Base-by-base conservation (phyloP, 2,329 filamentous ascomycete species). In the Aspergillus cejpii region DNA sequence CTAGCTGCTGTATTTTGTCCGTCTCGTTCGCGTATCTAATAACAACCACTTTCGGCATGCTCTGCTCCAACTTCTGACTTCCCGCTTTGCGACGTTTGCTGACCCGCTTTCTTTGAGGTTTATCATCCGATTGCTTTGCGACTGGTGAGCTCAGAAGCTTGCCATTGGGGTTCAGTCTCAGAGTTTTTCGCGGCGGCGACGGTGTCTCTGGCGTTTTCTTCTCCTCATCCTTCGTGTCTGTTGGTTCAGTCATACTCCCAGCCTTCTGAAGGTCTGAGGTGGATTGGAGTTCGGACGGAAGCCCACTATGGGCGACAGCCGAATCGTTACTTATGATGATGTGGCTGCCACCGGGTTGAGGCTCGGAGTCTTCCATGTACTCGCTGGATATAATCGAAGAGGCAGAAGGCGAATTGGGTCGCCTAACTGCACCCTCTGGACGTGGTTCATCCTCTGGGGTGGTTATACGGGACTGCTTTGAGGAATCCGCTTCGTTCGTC, bases 21-120 rank as follows among this genome's bases (percentile, higher is more conserved):
- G 68, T 60, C 44, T 78, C 74, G 3, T 56, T 59, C 1, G 77
- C 78, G 57, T 91, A 91, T 48, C 67, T 73, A 24, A 88, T 72
- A 10, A 68, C 66, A 2, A 81, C 74, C 4, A 85, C 2, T 38
- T 56, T 61, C 17, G 44, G 51, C 7, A 49, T 49, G n/a, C 14
- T 20, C 20, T 49, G 47, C 17, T 63, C 64, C 3, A 66, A 60
- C 29, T 69, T 68, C 11, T 56, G 15, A 50, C 63, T 50, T 54
- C 62, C 39, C 4, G 50, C 58, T 55, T 65, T 73, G 29, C 61
- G 59, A 33, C 66, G 60, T 51, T 65, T 69, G 29, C 49, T 58
- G 24, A 44, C 39, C 44, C 40, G 33, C 27, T 40, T 54, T 43
- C 48, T 50, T 15, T 49, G 38, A 1, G 59, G 56, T 53, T 41